Percentiles rank a stretch among this genome's conserved stretches.
phyloP scores from a whole-genome alignment of 2,329 filamentous ascomycete genomes.

The Stylonectria norvegica region DNA sequence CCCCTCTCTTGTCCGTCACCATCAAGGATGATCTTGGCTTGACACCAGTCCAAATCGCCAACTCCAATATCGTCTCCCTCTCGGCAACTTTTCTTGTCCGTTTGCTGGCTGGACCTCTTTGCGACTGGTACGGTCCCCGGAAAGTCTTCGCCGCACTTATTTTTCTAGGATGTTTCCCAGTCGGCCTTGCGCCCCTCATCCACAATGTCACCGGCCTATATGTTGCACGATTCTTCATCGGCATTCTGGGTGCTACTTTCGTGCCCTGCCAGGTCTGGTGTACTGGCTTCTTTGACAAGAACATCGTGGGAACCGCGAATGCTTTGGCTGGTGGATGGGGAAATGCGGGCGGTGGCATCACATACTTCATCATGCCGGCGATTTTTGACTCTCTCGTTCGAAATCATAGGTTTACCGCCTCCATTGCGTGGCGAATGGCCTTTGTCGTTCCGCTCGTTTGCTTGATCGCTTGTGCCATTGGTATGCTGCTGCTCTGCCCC shows the following conservation, averaged over 20 bases:
- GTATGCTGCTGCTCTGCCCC: slow-evolving; percentile 69
- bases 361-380: slow-evolving; percentile 91
- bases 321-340: slow-evolving; percentile 82
- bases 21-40: slow-evolving; percentile 78
- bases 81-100: slow-evolving; percentile 69
- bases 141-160: slow-evolving; percentile 74
- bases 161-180: slow-evolving; percentile 74
- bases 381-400: slow-evolving; percentile 74
- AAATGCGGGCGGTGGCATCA: slow-evolving; percentile 46
- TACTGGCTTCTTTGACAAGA: slow-evolving; percentile 91
- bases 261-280: slow-evolving; percentile 91
- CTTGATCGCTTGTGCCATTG: slow-evolving; percentile 62
- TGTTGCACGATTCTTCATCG: slow-evolving; percentile 73
- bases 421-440: slow-evolving; percentile 77
- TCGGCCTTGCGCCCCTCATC: slow-evolving; percentile 76
- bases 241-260: slow-evolving; percentile 73
- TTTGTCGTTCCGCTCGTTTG: slow-evolving; percentile 82
- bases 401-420: slow-evolving; percentile 55
- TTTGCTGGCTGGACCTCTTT: slow-evolving; percentile 75
- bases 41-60: slow-evolving; percentile 68
- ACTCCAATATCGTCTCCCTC: slow-evolving; percentile 87
- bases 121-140: slow-evolving; percentile 79
- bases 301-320: slow-evolving; percentile 84
- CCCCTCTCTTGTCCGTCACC: slow-evolving; percentile 72
- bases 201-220: slow-evolving; percentile 62